These are phyloP conservation scores for Huiozyma sinensis DNA, from an alignment of 805 yeast species.

Conservation along the genomic window DNA sequence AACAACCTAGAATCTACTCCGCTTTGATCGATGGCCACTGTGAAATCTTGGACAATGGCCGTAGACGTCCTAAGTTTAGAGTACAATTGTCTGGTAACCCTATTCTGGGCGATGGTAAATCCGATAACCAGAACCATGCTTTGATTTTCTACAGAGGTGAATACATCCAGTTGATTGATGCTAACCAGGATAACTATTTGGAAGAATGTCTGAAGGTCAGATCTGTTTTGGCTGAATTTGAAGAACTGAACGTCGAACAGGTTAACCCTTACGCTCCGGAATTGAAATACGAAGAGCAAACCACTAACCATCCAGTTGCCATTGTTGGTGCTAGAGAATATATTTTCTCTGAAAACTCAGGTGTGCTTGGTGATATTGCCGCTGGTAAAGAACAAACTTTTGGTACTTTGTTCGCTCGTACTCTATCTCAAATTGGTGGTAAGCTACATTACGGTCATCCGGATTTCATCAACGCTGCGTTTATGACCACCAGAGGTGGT, in stretches of 20 bases:
- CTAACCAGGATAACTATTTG: constrained; percentile 76
- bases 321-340: constrained; percentile 83
- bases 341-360: constrained; percentile 77
- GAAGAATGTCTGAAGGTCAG: constrained; percentile 80
- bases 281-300: constrained; percentile 46
- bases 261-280: constrained; percentile 74
- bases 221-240: constrained; percentile 74
- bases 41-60: constrained; percentile 59
- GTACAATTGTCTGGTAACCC: constrained; percentile 77
- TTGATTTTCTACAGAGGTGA: constrained; percentile 76
- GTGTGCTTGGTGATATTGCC: constrained; percentile 80
- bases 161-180: constrained; percentile 74
- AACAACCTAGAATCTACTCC: constrained; percentile 61
- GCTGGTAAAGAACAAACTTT: constrained; percentile 88
- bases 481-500: constrained; percentile 82
- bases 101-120: constrained; percentile 79
- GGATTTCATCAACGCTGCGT: constrained; percentile 65
- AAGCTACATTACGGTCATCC: constrained; percentile 85
- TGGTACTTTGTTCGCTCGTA: constrained; percentile 77
- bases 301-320: constrained; percentile 57
- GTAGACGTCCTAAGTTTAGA: constrained; percentile 67
- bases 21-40: constrained; percentile 75
- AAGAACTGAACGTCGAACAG: constrained; percentile 64
- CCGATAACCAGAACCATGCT: constrained; percentile 79
- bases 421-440: constrained; percentile 76